These are phyloP conservation scores for Coniochaeta hoffmannii DNA, from an alignment of 2,329 filamentous ascomycete genomes.

Conservation along the genomic window DNA sequence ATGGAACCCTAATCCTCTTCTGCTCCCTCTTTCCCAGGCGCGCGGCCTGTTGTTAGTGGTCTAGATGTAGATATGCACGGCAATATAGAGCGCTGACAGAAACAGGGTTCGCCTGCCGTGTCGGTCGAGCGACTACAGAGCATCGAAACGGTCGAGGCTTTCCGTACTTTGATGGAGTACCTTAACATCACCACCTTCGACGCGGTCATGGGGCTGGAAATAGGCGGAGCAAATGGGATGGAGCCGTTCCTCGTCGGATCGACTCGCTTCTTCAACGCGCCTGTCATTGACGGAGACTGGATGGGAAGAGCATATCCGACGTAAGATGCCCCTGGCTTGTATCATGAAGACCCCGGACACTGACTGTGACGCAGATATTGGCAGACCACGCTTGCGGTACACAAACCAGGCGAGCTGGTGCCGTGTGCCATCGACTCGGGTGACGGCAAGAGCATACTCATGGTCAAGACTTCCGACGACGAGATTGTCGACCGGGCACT, in stretches of 20 bases:
- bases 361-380: conserved; percentile 4
- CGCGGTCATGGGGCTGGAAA: conserved; percentile 40
- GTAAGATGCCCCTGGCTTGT: conserved; percentile 16
- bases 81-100: too few relatives aligned
- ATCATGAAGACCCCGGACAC: conserved; percentile 15
- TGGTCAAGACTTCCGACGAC: conserved; percentile 31
- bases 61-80: too few relatives aligned
- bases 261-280: conserved; percentile 25
- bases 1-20: too few relatives aligned
- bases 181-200: conserved; percentile 20
- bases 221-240: conserved; percentile 47
- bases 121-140: conserved; percentile 33
- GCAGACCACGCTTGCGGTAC: conserved; percentile 30
- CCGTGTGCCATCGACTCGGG: conserved; percentile 37
- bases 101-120: conserved; percentile 18
- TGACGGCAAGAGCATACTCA: conserved; percentile 33
- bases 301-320: conserved; percentile 27
- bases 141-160: conserved; percentile 29
- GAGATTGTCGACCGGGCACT: conserved; percentile 33
- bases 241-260: conserved; percentile 28
- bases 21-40: too few relatives aligned
- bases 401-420: conserved; percentile 28
- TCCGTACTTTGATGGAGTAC: conserved; percentile 27
- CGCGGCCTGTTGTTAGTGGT: too few relatives aligned
- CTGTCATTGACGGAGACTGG: conserved; percentile 28